Conservation (phyloP, 2,329 filamentous ascomycete species). For the Xylaria sp. region DNA sequence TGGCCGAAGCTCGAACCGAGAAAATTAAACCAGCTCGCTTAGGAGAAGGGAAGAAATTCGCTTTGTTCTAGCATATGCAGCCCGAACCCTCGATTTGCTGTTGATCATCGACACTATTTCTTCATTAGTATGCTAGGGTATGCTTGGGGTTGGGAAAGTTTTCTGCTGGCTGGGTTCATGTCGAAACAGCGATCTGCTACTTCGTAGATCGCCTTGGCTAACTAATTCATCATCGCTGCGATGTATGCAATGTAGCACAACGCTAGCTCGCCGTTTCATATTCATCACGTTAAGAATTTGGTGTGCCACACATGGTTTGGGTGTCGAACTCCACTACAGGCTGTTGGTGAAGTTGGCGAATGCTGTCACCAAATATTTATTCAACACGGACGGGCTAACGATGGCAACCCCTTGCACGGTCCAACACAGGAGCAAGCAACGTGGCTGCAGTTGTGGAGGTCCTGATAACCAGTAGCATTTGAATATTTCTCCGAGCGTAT, state of each 20-base stretch:
- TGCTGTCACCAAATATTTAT: not conserved
- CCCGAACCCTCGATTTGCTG: not conserved
- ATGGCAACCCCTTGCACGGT: constrained; percentile 4
- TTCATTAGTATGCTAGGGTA: not conserved
- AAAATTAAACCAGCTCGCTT: not conserved
- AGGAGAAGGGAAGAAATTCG: not conserved
- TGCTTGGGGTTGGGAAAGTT: not conserved
- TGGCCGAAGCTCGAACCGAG: too few species aligned
- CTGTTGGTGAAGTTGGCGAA: not conserved
- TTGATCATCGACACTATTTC: constrained; percentile 8
- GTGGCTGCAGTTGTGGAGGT: constrained; percentile 30
- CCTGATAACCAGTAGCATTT: constrained; percentile 22
- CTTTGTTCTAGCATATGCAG: constrained; percentile 3
- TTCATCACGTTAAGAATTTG: not conserved
- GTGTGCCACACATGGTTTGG: not conserved
- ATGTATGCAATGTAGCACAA: not conserved
- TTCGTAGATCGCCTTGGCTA: constrained; percentile 32
- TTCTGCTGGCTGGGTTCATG: constrained; percentile 1
- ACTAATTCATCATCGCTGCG: constrained; percentile 11
- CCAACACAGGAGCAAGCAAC: constrained; percentile 14
- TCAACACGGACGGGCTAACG: not conserved
- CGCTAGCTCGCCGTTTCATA: constrained; percentile 12
- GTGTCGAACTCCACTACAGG: too few species aligned
- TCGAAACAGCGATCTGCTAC: constrained; percentile 40
- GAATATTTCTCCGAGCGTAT: constrained; percentile 4